Evolutionary conservation across 2,329 filamentous ascomycete genomes (phyloP), one percentile per base, ranked within the genome.

Genomic region (Metarhizium album): DNA sequence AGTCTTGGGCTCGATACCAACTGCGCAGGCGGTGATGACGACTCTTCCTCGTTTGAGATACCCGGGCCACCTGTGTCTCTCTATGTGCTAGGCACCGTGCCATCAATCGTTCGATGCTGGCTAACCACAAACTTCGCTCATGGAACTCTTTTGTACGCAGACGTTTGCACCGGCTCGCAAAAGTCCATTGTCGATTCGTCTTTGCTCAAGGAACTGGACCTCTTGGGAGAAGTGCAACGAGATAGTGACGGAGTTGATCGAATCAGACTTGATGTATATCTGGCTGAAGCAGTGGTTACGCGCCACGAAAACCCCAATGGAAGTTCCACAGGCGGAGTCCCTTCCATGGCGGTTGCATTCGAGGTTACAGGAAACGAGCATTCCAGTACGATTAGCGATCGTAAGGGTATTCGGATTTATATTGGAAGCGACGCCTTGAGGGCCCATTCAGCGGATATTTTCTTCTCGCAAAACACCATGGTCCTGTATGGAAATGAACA

Each of bases 91-190:
- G 90, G 91, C 13, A 86, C 90, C 6, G 90, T 95, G 5, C 93
- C 93, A 5, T 88, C 90, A 29, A 95, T 98, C 57, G 87, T 97
- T 52, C 85, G 93, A 54, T 98, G 93, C 71, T 97, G 93, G 90
- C 75, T 97, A 59, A 91, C 87, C 24, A 86, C 84, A 35, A 84
- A 88, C 60, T 97, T 95, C 69, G 91, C 90, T 14, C 91, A 95
- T 63, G 84, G 86, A 57, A 86, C 89, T 9, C 77, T 97, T 16
- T 74, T 96, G 4, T 97, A 97, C 64, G 93, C 90, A 35, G 90
- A 90, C 33, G 76, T 97, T 2, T 97, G 93, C 67, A 91, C 88
- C 2, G 93, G 91, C 2, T 95, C 93, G 4, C 90, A 90, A 65
- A 84, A 82, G 59, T 97, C 93, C 1, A 83, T 82, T n/a, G 71